A percentile compares a stretch with the other conserved stretches of the same genome.
Conservation (phyloP, 73 alveolate genomes). For the Blepharisma stoltei region DNA sequence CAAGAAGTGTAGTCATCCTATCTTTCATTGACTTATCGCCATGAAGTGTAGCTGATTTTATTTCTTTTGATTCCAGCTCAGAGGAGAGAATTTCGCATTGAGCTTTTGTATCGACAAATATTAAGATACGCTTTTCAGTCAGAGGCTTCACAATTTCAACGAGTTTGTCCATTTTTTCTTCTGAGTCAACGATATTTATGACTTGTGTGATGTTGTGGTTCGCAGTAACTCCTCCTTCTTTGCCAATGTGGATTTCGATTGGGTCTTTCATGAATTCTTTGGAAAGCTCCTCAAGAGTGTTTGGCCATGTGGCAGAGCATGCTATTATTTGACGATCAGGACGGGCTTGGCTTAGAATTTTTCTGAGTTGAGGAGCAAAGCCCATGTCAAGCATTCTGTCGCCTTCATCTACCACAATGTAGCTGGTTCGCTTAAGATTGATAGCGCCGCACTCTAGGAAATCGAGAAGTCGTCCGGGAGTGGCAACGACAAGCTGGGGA, state of each 20-base stretch:
- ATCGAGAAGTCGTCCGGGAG: slow-evolving; percentile 99
- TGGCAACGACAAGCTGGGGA: slow-evolving; percentile 94
- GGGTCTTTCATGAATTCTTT: slow-evolving; percentile 69
- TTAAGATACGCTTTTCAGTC: slow-evolving; percentile 78
- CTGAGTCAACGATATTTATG: slow-evolving; percentile 57
- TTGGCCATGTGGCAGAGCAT: slow-evolving; percentile 98
- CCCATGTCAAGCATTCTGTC: slow-evolving; percentile 99
- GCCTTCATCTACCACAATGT: slow-evolving; percentile 98
- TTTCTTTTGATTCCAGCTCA: slow-evolving; percentile 77
- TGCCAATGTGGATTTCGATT: slow-evolving; percentile 36
- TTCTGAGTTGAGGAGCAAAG: slow-evolving; percentile 94
- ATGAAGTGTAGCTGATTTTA: slow-evolving; percentile 79
- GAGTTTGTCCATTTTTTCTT: slow-evolving; percentile 79
- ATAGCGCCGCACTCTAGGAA: slow-evolving; percentile 82
- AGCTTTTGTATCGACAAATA: slow-evolving; percentile 89
- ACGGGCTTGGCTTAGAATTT: slow-evolving; percentile 81
- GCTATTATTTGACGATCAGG: slow-evolving; percentile 89
- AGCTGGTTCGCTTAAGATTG: slow-evolving; percentile 88
- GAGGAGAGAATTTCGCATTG: slow-evolving; percentile 92
- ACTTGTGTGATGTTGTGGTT: slow-evolving; percentile 44
- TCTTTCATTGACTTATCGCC: slow-evolving; percentile 96
- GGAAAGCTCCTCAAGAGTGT: slow-evolving; percentile 85
- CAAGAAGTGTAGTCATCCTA: slow-evolving; percentile 85
- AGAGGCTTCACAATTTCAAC: slow-evolving; percentile 81
- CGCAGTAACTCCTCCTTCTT: slow-evolving; percentile 40